Percentiles rank a stretch among this genome's conserved stretches.
phyloP scores from a whole-genome alignment of 371 early-diverging fungal species.

The Dinochytrium kinnereticum region DNA sequence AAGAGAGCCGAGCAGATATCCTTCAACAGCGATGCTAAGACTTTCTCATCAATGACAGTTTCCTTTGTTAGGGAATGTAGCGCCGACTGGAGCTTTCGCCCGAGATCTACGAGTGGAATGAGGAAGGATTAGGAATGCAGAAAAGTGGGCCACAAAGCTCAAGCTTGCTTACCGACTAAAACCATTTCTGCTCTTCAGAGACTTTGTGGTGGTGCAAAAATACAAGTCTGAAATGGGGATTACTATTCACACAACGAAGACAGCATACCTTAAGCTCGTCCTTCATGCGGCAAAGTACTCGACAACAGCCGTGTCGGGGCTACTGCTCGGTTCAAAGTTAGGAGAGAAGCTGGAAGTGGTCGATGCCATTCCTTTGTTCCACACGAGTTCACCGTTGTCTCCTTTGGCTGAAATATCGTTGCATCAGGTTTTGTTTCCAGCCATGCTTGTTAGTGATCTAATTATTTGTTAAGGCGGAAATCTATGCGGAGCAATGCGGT shows the following conservation, averaged over 20 bases:
- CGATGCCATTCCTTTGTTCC: constrained; percentile 79
- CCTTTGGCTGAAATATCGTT: constrained; percentile 82
- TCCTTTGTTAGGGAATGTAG: constrained; percentile 75
- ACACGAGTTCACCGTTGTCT: constrained; percentile 75
- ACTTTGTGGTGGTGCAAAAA: neutral
- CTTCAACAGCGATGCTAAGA: constrained; percentile 82
- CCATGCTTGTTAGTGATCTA: neutral
- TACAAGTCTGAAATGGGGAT: neutral
- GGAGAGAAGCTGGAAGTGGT: constrained; percentile 41
- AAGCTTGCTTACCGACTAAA: constrained; percentile 1
- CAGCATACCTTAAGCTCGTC: constrained; percentile 74
- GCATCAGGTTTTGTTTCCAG: constrained; percentile 72
- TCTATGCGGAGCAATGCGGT: constrained; percentile 33
- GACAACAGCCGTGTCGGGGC: constrained; percentile 69
- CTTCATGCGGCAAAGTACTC: constrained; percentile 86
- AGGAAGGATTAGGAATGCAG: neutral
- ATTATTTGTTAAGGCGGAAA: constrained; percentile 30
- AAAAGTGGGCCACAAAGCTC: neutral
- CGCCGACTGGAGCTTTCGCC: constrained; percentile 86
- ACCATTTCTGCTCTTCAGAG: neutral
- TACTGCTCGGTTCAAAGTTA: constrained; percentile 60
- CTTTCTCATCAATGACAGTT: constrained; percentile 89
- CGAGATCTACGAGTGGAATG: constrained; percentile 85
- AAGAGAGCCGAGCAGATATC: constrained; percentile 91
- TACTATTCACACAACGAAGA: neutral